phyloP scores from a whole-genome alignment of 2,329 filamentous ascomycete genomes.

The Ophiostoma novo-ulmi region DNA sequence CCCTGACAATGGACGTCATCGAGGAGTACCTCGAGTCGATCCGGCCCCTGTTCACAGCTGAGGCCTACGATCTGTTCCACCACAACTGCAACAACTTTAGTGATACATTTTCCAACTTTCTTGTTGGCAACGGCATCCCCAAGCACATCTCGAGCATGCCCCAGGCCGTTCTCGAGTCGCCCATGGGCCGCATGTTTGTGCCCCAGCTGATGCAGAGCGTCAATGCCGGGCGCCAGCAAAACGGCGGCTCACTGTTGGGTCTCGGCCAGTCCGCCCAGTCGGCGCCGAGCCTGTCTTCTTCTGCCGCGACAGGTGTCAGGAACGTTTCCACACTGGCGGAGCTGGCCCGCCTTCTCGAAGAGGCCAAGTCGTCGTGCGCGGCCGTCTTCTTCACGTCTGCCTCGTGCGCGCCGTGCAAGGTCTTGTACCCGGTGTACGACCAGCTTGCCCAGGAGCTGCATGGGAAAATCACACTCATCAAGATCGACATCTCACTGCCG shows the following conservation, averaged over 20 bases:
- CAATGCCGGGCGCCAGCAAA: conserved; percentile 43
- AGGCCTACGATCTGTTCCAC: conserved; percentile 81
- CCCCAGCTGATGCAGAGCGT: conserved; percentile 58
- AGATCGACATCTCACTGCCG: conserved; percentile 65
- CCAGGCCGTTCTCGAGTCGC: conserved; percentile 75
- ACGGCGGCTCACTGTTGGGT: conserved; percentile 46
- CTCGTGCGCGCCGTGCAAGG: conserved; percentile 78
- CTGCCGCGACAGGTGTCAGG: not conserved
- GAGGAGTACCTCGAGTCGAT: conserved; percentile 83
- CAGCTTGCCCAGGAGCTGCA: conserved; percentile 69
- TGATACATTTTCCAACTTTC: conserved; percentile 84
- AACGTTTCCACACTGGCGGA: conserved; percentile 36
- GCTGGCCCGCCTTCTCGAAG: conserved; percentile 55
- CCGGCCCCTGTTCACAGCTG: conserved; percentile 72
- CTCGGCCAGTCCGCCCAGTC: conserved; percentile 37
- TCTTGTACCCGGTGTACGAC: conserved; percentile 76
- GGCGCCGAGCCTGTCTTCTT: not conserved
- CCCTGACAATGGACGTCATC: conserved; percentile 74
- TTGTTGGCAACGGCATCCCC: conserved; percentile 83
- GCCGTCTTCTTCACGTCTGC: conserved; percentile 90
- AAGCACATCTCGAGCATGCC: conserved; percentile 81
- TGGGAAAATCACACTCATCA: conserved; percentile 66
- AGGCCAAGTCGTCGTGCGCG: conserved; percentile 62
- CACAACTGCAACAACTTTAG: conserved; percentile 99
- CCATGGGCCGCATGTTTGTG: conserved; percentile 81